A percentile compares a stretch with the other conserved stretches of the same genome.
Conservation (phyloP, 441 rosid species). For the Adansonia rubrostipa region DNA sequence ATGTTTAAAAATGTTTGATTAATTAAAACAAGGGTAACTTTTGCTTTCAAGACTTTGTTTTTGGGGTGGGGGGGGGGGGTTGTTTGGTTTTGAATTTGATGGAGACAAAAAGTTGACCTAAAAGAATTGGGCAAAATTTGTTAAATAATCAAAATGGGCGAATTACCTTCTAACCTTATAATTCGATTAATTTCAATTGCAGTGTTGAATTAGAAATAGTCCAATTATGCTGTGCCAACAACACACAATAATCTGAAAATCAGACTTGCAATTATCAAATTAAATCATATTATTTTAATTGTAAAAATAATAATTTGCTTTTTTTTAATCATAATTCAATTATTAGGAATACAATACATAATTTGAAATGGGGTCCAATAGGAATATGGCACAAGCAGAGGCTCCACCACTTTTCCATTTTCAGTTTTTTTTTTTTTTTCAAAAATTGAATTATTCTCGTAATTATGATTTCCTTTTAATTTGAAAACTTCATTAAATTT, state of each 20-base stretch:
- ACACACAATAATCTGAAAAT: constrained; percentile 22
- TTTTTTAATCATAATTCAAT: not conserved
- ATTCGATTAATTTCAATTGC: not conserved
- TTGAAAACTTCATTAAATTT: no score
- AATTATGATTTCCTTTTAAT: no score
- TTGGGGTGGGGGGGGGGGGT: constrained; percentile 20
- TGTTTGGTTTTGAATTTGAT: constrained; percentile 9
- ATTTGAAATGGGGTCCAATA: constrained; percentile 23
- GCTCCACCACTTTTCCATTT: no score
- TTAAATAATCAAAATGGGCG: not conserved
- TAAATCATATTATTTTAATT: not conserved
- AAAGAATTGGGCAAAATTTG: not conserved
- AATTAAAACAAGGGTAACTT: constrained; percentile 21
- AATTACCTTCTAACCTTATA: not conserved
- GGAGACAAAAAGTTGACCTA: constrained; percentile 36
- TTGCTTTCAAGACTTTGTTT: constrained; percentile 27
- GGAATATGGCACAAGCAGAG: not conserved
- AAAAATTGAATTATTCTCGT: no score
- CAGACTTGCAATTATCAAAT: constrained; percentile 16
- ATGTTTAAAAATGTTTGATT: constrained; percentile 19
- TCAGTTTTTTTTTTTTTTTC: no score
- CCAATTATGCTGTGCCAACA: constrained; percentile 13
- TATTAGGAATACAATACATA: constrained; percentile 20
- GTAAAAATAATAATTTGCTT: no score
- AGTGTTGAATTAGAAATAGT: not conserved